Conservation (phyloP, 2,329 filamentous ascomycete species). For the Calonectria fujianensis region DNA sequence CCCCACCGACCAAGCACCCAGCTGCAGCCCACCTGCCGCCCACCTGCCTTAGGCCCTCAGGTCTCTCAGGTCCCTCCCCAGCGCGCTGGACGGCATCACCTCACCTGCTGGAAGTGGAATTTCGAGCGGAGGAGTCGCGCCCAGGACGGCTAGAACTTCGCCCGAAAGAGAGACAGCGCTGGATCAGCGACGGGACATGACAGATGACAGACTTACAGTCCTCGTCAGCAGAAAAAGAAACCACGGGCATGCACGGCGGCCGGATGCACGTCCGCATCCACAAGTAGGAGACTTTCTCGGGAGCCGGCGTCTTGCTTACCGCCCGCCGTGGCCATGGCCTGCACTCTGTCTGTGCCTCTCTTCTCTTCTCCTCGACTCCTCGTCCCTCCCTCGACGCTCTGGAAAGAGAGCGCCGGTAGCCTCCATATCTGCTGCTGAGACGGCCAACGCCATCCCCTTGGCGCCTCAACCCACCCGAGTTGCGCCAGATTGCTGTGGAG, state of each 20-base stretch:
- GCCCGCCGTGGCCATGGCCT: neutral
- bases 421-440: constrained; percentile 17
- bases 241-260: neutral
- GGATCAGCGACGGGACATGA: constrained; percentile 19
- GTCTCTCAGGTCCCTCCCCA: constrained; percentile 19
- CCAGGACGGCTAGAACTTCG: constrained; percentile 27
- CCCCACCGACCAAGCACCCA: constrained; percentile 22
- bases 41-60: constrained; percentile 14
- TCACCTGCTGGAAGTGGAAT: constrained; percentile 34
- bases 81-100: constrained; percentile 7
- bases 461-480: constrained; percentile 30
- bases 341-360: constrained; percentile 13
- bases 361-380: neutral
- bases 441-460: constrained; percentile 27
- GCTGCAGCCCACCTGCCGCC: constrained; percentile 5
- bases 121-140: constrained; percentile 8
- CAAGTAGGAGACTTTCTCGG: neutral
- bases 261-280: neutral
- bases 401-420: neutral
- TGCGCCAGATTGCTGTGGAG: constrained; percentile 39
- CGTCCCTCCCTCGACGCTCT: neutral
- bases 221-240: constrained; percentile 19
- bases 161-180: constrained; percentile 29
- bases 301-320: constrained; percentile 13
- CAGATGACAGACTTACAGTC: constrained; percentile 21